These are phyloP conservation scores for Secale cereale DNA, from an alignment of 176 grass and related monocot genomes.

Conservation along the genomic window DNA sequence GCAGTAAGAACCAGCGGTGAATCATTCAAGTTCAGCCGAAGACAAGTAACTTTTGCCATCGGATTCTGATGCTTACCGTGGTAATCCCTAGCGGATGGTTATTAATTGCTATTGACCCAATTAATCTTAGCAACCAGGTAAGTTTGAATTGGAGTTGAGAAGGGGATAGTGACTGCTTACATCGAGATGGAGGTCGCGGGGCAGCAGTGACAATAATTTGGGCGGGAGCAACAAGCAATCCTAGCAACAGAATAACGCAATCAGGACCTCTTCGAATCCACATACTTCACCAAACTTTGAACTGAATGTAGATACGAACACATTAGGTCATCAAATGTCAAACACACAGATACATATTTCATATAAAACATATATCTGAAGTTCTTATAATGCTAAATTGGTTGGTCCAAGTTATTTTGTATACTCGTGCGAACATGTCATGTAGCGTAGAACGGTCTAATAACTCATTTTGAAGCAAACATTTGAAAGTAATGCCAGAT, in stretches of 20 bases:
- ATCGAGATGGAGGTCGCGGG: constrained; percentile 70
- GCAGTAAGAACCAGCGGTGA: too few relatives aligned
- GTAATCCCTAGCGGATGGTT: too few relatives aligned
- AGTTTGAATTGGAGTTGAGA: too few relatives aligned
- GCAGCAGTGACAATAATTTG: constrained; percentile 56
- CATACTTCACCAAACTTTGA: background rate
- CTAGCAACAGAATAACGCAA: constrained; percentile 6
- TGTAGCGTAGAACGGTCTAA: background rate
- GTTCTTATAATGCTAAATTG: too few relatives aligned
- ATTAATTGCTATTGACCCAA: too few relatives aligned
- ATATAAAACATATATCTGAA: too few relatives aligned
- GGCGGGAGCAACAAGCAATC: constrained; percentile 57
- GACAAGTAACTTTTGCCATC: too few relatives aligned
- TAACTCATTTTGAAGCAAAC: background rate
- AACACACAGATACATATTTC: too few relatives aligned
- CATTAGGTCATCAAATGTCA: too few relatives aligned
- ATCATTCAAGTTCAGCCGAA: too few relatives aligned
- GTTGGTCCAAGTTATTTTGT: background rate
- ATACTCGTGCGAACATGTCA: background rate
- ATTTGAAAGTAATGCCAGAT: background rate
- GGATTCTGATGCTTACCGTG: too few relatives aligned
- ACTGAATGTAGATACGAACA: background rate
- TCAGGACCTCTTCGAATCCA: background rate
- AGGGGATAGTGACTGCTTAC: constrained; percentile 21
- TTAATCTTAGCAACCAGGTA: too few relatives aligned